Conservation (phyloP, 139 green algal species). For the Chlorella sorokiniana region DNA sequence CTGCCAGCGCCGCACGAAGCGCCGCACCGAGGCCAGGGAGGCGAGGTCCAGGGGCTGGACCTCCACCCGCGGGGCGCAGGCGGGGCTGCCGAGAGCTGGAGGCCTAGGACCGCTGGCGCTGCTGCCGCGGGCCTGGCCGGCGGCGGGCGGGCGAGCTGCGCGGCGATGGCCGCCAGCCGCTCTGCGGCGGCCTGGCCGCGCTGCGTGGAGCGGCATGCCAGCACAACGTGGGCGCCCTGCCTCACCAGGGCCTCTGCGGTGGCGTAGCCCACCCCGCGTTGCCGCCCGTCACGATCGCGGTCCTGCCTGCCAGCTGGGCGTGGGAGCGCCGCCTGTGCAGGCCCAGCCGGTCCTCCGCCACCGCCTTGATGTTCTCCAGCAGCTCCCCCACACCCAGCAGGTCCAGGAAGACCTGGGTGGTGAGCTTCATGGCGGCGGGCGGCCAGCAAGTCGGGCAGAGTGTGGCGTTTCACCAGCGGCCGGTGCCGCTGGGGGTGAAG, state of each 20-base stretch:
- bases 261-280: conserved; percentile 48
- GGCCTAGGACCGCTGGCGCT: background rate
- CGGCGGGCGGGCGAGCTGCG: background rate
- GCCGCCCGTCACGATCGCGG: conserved; percentile 45
- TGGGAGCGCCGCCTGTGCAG: background rate
- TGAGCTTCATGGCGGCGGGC: background rate
- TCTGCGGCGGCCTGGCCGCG: conserved; percentile 23
- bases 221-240: conserved; percentile 42
- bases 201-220: conserved; percentile 35
- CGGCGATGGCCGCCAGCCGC: background rate
- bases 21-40: conserved; percentile 53
- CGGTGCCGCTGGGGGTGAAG: too few species aligned
- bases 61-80: conserved; percentile 18
- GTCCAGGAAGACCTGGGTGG: conserved; percentile 7
- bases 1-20: conserved; percentile 49
- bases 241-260: conserved; percentile 38
- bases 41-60: conserved; percentile 63
- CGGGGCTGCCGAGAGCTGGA: background rate
- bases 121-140: background rate
- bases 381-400: conserved; percentile 17
- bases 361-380: conserved; percentile 6
- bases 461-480: too few species aligned
- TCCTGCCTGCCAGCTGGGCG: background rate
- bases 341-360: conserved; percentile 7
- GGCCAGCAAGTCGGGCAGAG: background rate